These are phyloP conservation scores for Cladosporium austrohemisphaericum DNA, from an alignment of 2,329 filamentous ascomycete genomes.

Conservation along the genomic window DNA sequence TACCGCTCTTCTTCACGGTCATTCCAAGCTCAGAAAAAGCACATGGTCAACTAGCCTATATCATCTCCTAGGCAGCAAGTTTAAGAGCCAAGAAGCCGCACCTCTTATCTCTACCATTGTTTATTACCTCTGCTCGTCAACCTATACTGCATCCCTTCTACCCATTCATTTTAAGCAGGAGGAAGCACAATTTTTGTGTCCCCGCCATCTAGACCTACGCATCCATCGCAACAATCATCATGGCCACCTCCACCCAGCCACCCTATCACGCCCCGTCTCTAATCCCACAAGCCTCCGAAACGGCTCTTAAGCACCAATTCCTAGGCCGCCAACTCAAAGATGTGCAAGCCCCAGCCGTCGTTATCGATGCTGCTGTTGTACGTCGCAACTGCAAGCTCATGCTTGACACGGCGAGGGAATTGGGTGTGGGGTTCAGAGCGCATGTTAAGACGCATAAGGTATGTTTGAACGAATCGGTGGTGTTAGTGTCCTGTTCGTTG, in stretches of 20 bases:
- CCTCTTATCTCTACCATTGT: too few species aligned
- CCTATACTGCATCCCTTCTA: too few species aligned
- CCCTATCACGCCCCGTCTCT: slow-evolving; percentile 22
- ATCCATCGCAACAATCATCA: not conserved
- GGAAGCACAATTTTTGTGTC: too few species aligned
- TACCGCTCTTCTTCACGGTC: too few species aligned
- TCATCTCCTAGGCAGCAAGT: too few species aligned
- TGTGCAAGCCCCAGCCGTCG: slow-evolving; percentile 62
- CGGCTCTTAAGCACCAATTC: slow-evolving; percentile 41
- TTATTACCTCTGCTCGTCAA: too few species aligned
- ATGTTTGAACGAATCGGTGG: slow-evolving; percentile 16
- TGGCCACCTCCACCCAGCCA: not conserved
- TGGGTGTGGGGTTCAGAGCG: slow-evolving; percentile 66
- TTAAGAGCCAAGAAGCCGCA: too few species aligned
- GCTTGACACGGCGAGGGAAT: slow-evolving; percentile 57
- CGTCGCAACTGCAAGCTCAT: slow-evolving; percentile 67
- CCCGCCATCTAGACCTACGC: too few species aligned
- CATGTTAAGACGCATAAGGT: slow-evolving; percentile 86
- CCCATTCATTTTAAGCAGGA: too few species aligned
- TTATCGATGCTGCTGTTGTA: slow-evolving; percentile 66
- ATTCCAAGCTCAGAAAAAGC: too few species aligned
- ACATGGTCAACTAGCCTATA: too few species aligned
- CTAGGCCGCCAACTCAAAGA: slow-evolving; percentile 59
- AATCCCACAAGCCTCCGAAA: slow-evolving; percentile 32
- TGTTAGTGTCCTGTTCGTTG: not conserved